Conservation (phyloP, 331 rosid genomes). For the Prunus yedoensis region DNA sequence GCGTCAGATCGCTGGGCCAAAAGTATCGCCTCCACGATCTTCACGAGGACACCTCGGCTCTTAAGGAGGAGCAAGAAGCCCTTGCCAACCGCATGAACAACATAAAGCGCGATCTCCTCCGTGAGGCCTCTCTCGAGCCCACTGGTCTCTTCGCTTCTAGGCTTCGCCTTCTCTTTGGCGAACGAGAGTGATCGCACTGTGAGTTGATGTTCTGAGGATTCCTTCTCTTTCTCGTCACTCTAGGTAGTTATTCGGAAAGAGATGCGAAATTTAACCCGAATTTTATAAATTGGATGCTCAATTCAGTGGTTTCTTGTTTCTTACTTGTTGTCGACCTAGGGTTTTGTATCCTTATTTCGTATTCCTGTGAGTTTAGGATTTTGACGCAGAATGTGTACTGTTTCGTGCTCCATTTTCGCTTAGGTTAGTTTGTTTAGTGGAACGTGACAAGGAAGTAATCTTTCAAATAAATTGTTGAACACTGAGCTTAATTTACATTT, state of each 20-base stretch:
- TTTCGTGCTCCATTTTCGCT: neutral
- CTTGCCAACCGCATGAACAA: conserved; percentile 51
- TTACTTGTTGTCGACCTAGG: neutral
- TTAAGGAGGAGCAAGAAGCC: conserved; percentile 53
- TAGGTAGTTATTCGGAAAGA: neutral
- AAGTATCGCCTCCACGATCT: conserved; percentile 74
- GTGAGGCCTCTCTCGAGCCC: conserved; percentile 76
- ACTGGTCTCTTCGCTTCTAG: conserved; percentile 68
- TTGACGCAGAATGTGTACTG: neutral
- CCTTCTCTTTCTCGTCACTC: neutral
- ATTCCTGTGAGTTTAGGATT: neutral
- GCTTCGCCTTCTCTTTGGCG: conserved; percentile 62
- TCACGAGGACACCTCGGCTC: conserved; percentile 52
- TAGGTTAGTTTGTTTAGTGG: neutral
- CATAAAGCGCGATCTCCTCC: conserved; percentile 56
- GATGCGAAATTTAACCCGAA: neutral
- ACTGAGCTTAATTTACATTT: neutral
- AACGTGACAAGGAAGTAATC: neutral
- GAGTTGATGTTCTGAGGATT: conserved; percentile 17
- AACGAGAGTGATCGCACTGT: conserved; percentile 36
- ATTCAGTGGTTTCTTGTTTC: neutral
- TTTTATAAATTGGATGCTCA: conserved; percentile 2
- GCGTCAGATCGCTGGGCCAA: conserved; percentile 74
- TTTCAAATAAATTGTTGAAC: neutral
- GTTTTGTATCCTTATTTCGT: neutral